Evolutionary conservation across 129 eudicot species (phyloP).

Genomic region (Pittosporum tobira): DNA sequence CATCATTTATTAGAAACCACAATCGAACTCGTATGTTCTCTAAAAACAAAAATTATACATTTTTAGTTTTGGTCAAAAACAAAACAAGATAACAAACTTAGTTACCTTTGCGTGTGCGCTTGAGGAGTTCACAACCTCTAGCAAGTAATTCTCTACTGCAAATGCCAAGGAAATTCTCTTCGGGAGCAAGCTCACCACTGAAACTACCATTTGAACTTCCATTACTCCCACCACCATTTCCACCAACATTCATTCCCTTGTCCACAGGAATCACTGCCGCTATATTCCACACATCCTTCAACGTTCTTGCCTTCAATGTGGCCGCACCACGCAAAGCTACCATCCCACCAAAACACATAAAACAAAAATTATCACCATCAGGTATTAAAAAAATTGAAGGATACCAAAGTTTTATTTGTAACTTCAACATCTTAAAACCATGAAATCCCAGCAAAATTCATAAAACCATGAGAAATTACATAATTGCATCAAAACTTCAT

Average conservation of each 20-base stretch:
- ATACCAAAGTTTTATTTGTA: not conserved
- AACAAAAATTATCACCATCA: not conserved
- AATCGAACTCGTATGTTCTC: not conserved
- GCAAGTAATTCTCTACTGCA: conserved; percentile 94
- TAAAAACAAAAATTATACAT: not conserved
- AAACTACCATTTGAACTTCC: conserved; percentile 66
- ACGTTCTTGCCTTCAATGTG: conserved; percentile 78
- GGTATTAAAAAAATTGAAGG: not conserved
- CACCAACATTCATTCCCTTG: conserved; percentile 39
- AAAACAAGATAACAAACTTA: not conserved
- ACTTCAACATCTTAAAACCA: too few relatives aligned
- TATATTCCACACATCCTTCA: conserved; percentile 77
- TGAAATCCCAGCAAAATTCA: too few relatives aligned
- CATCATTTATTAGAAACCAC: not conserved
- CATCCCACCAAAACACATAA: not conserved
- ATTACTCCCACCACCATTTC: conserved; percentile 44
- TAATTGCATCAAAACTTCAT: not conserved
- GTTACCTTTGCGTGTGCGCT: conserved; percentile 91
- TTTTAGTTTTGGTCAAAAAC: not conserved
- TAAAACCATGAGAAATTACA: not conserved
- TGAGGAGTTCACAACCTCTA: conserved; percentile 78
- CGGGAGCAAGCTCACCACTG: conserved; percentile 82
- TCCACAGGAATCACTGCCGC: conserved; percentile 74
- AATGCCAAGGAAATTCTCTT: conserved; percentile 88
- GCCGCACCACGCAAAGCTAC: conserved; percentile 89